These are phyloP conservation scores for Lithospermum erythrorhizon DNA, from an alignment of 257 asterid genomes.

Conservation along the genomic window DNA sequence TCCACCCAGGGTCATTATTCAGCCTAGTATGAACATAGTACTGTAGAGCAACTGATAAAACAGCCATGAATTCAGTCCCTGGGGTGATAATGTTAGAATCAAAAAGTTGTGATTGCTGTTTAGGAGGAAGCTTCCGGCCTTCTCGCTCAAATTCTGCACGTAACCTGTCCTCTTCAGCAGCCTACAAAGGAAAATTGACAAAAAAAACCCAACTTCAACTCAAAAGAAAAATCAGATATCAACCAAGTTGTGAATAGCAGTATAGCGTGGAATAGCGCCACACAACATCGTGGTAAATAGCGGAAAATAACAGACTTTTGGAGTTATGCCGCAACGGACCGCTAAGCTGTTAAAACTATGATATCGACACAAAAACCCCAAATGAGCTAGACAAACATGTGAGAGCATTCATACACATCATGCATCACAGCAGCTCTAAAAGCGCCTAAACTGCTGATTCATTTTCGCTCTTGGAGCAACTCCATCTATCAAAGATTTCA, in stretches of 20 bases:
- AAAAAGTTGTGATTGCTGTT: constrained; percentile 62
- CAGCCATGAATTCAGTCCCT: constrained; percentile 92
- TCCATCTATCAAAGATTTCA: constrained; percentile 49
- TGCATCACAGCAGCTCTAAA: constrained; percentile 95
- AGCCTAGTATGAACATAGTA: constrained; percentile 70
- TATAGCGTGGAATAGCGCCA: too few species aligned
- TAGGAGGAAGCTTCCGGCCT: constrained; percentile 88
- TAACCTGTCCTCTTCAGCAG: constrained; percentile 77
- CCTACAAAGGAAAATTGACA: constrained; percentile 35
- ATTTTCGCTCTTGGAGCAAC: constrained; percentile 99
- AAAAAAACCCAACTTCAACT: neutral
- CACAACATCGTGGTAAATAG: too few species aligned
- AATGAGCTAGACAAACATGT: neutral
- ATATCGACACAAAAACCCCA: neutral
- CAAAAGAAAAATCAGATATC: neutral
- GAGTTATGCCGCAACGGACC: too few species aligned
- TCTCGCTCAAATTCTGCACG: constrained; percentile 79
- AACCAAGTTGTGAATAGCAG: too few species aligned
- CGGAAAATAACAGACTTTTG: too few species aligned
- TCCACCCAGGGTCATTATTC: constrained; percentile 93
- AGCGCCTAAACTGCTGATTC: constrained; percentile 97
- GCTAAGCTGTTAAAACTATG: too few species aligned
- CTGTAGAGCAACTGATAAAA: constrained; percentile 73
- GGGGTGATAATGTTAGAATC: constrained; percentile 94
- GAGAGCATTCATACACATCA: constrained; percentile 48